These are phyloP conservation scores for Pyrenochaeta sp. DNA, from an alignment of 2,329 filamentous ascomycete genomes.

Conservation along the genomic window DNA sequence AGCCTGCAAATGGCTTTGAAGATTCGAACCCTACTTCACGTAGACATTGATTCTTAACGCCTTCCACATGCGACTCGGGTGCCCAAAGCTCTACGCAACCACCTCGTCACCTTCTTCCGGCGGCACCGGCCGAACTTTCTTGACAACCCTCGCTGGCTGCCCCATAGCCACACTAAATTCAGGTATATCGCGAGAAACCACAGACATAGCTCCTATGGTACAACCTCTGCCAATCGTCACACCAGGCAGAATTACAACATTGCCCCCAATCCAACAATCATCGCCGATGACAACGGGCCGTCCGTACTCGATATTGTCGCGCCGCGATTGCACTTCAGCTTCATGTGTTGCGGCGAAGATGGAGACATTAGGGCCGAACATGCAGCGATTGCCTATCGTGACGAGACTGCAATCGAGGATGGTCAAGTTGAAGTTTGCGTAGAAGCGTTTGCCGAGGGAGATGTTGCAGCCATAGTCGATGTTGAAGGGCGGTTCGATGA, in stretches of 20 bases:
- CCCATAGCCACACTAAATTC: slow-evolving; percentile 69
- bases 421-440: slow-evolving; percentile 66
- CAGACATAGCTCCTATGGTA: slow-evolving; percentile 80
- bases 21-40: too few relatives aligned
- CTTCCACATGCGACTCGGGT: background rate
- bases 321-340: slow-evolving; percentile 57
- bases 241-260: slow-evolving; percentile 71
- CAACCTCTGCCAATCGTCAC: slow-evolving; percentile 79
- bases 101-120: slow-evolving; percentile 13
- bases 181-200: slow-evolving; percentile 81
- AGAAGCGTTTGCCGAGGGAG: slow-evolving; percentile 68
- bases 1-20: too few relatives aligned
- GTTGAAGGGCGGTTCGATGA: slow-evolving; percentile 68
- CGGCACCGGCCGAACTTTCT: slow-evolving; percentile 34
- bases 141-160: slow-evolving; percentile 69
- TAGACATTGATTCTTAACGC: too few relatives aligned
- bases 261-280: slow-evolving; percentile 58
- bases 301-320: slow-evolving; percentile 60
- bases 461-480: slow-evolving; percentile 75
- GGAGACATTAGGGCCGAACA: slow-evolving; percentile 62
- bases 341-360: slow-evolving; percentile 64
- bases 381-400: slow-evolving; percentile 61
- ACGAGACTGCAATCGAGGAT: slow-evolving; percentile 63
- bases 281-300: slow-evolving; percentile 58
- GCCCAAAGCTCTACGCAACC: background rate